Percentiles rank a stretch among this genome's conserved stretches.
Conservation (phyloP, 2,329 filamentous ascomycete genomes). For the Orbilia brochopaga region DNA sequence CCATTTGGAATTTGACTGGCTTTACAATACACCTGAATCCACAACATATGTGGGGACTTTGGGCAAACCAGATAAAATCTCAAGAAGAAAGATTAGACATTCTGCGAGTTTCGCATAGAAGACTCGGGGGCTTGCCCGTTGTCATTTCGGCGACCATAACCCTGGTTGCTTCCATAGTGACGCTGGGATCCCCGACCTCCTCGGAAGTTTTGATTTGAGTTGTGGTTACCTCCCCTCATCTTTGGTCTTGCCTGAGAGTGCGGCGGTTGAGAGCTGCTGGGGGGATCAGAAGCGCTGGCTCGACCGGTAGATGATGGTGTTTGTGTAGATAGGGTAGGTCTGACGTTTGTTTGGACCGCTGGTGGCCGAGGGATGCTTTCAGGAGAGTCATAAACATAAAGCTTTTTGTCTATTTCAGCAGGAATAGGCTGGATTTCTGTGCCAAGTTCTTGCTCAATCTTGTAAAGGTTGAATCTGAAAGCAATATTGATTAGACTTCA, state of each 20-base stretch:
- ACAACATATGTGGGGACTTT: not conserved
- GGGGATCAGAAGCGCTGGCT: conserved; percentile 11
- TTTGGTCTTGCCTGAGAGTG: conserved; percentile 32
- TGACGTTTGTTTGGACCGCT: conserved; percentile 54
- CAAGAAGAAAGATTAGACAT: conserved; percentile 6
- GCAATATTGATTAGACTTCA: not conserved
- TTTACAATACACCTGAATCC: not conserved
- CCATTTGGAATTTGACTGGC: not conserved
- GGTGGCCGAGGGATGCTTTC: conserved; percentile 90
- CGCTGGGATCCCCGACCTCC: conserved; percentile 34
- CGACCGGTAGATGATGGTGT: conserved; percentile 9
- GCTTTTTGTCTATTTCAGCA: conserved; percentile 89
- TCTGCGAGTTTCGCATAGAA: conserved; percentile 10
- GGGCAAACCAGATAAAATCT: not conserved
- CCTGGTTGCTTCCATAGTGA: conserved; percentile 29
- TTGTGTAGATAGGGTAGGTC: conserved; percentile 4
- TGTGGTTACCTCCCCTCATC: conserved; percentile 28
- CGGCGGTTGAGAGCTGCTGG: conserved; percentile 6
- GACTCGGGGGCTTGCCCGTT: conserved; percentile 22
- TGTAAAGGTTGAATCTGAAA: conserved; percentile 87
- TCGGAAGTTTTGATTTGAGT: conserved; percentile 17
- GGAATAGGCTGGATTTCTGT: conserved; percentile 99
- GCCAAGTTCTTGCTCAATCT: conserved; percentile 94
- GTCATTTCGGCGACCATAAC: conserved; percentile 33
- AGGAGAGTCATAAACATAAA: conserved; percentile 97